phyloP scores from a whole-genome alignment of 2,329 filamentous ascomycete genomes.

The Trichoderma breve region DNA sequence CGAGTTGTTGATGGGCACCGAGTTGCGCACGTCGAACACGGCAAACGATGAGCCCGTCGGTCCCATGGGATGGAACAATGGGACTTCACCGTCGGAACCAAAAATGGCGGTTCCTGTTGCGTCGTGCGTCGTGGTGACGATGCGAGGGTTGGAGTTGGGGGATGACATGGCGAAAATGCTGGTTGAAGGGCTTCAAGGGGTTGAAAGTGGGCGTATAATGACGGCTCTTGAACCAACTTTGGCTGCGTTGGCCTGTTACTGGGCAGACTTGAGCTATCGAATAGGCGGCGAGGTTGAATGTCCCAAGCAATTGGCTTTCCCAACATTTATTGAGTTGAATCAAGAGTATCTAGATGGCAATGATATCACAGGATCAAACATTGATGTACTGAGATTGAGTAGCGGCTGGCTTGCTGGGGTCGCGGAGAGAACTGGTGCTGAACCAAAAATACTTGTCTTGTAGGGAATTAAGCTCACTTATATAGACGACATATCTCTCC shows the following conservation, averaged over 20 bases:
- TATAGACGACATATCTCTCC: too few relatives aligned
- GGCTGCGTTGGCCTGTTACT: too few relatives aligned
- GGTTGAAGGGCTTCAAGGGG: not conserved
- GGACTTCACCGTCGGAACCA: conserved; percentile 28
- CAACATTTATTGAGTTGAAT: too few relatives aligned
- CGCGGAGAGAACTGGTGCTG: not conserved
- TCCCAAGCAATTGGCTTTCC: too few relatives aligned
- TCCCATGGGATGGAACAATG: conserved; percentile 34
- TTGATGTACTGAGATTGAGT: too few relatives aligned
- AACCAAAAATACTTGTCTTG: not conserved
- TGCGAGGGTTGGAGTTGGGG: conserved; percentile 24
- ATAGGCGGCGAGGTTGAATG: too few relatives aligned
- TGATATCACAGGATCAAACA: not conserved
- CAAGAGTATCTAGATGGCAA: not conserved
- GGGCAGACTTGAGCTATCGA: too few relatives aligned
- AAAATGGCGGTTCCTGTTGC: conserved; percentile 34
- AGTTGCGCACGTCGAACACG: conserved; percentile 30
- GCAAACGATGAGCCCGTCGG: conserved; percentile 31
- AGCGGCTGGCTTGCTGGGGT: not conserved
- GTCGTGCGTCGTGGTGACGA: conserved; percentile 33
- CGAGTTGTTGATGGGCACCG: conserved; percentile 35
- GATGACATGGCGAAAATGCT: not conserved
- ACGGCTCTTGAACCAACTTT: not conserved
- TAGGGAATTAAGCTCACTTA: too few relatives aligned
- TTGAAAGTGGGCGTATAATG: not conserved